Base-by-base conservation (phyloP, 1,284 basidiomycete species). In the Boletus albobrunnescens region DNA sequence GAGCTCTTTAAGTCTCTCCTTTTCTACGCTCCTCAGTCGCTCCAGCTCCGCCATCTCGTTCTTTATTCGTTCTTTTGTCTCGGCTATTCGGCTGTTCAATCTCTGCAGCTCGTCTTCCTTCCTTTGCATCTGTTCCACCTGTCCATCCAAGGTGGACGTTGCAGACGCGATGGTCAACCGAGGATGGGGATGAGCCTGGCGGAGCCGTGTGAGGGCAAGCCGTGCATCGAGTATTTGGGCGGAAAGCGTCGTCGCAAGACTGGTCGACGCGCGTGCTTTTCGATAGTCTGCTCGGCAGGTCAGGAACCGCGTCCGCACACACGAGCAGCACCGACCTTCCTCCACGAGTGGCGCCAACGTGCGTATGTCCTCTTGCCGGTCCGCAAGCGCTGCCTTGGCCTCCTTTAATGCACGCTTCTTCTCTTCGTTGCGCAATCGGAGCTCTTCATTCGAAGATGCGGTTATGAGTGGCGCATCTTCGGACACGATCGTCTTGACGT, bases 161-260 rank as follows among this genome's bases (percentile, higher is more conserved):
- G 91, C 91, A 42, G 82, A 72, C 4, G 78, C 67, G 26, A 87
- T 77, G 0, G 91, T 93, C 41, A 92, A 67, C 6, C 90, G 79
- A 45, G 89, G 81, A 19, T 81, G 76, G 0, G 90, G 90, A 56
- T 92, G 80, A 2, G 81, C 78, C 49, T 89, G 83, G 24, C 87
- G 81, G 8, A 92, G 78, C 1, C 91, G 79, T 9, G 83, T 84
- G 31, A 92, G 72, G 6, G 84, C 79, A 3, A 91, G 77, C 32
- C 87, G 82, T 36, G 89, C 81, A 58, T 92, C 88, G 44, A 88
- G 76, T 52, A 92, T 89, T 63, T 86, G 78, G 55, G 86, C 83
- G 13, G 82, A 76, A 3, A 90, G 75, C 0, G 71, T 57, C 16
- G 78, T 68, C 3, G 83, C 81, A 53, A 81, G 79, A 8, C 74